Evolutionary conservation across 805 yeast species (phyloP), one percentile per base, ranked within the genome.

Genomic region (Metschnikowia continentalis): DNA sequence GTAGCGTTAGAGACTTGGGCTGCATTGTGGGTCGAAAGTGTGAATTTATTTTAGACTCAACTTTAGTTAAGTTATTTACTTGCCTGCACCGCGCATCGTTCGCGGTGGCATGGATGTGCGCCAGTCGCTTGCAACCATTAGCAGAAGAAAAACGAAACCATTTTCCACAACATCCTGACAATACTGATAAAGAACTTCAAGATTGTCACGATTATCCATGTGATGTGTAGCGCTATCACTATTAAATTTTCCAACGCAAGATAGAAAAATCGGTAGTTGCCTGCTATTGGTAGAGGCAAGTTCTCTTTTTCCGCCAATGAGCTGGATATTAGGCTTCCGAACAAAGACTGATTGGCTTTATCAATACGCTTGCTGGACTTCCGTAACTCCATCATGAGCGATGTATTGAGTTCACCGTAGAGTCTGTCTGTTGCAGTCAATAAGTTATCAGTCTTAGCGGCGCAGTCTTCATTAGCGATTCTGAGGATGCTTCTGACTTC

Each of bases 361-460:
- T 80, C 79, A 47, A 76, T 58, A 45, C 70, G 68, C 62, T 83
- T 87, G 49, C 70, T 71, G 5, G 82, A 64, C 51, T 76, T 77
- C 19, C 86, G 70, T 30, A 86, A 68, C 56, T 83, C 84, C 53
- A 86, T 66, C 10, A 89, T 77, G 40, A 85, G 64, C 1, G 90
- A 82, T 0, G 92, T 86, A 62, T 83, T 86, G 48, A 86, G 81
- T 60, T 85, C 91, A 53, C 89, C 86, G 51, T 83, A 79, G 10
- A 86, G 77, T 55, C 91, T 70, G 66, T 86, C 90, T 47, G 86
- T 81, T 35, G 76, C 72, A 14, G 84, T 81, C 42, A 86, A 68
- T 49, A 84, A 62, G 46, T 79, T 82, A 59, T 86, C 90, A 37
- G 84, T 76, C 61, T 74, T 75, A 49, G 76, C 75, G 0, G 84